phyloP scores from a whole-genome alignment of 495 filamentous ascomycete genomes.

The Penicillium dipodomyicola region DNA sequence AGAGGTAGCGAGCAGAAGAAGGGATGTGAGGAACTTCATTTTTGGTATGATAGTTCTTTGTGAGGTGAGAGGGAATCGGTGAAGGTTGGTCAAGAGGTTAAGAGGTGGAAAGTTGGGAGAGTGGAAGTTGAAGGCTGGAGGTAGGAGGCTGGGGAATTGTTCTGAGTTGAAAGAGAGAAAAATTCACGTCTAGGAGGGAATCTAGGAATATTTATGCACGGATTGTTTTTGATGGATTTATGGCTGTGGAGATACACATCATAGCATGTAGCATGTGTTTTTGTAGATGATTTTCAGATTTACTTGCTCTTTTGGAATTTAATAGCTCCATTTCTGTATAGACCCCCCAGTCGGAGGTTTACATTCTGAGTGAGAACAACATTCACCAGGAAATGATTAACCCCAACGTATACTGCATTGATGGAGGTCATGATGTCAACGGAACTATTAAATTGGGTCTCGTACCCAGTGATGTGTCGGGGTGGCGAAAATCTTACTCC shows the following conservation, averaged over 20 bases:
- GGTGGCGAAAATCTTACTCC: slow-evolving; percentile 19
- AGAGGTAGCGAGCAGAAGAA: slow-evolving; percentile 31
- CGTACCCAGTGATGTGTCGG: slow-evolving; percentile 1
- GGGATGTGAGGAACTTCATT: slow-evolving; percentile 38
- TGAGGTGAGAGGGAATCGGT: not conserved
- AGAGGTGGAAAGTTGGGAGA: not conserved
- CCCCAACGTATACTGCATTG: not conserved
- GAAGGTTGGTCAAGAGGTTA: not conserved
- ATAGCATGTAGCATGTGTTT: not conserved
- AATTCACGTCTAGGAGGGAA: not conserved
- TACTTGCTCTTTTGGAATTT: not conserved
- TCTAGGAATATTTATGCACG: not conserved
- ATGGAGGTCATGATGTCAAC: slow-evolving; percentile 8
- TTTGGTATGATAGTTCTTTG: slow-evolving; percentile 3
- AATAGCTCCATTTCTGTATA: not conserved
- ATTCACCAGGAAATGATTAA: not conserved
- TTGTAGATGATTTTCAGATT: not conserved
- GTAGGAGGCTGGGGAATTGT: not conserved
- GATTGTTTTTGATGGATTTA: not conserved
- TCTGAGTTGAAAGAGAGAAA: not conserved
- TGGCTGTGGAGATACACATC: slow-evolving; percentile 11
- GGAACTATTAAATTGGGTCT: not conserved
- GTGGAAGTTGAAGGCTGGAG: not conserved
- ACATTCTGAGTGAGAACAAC: not conserved
- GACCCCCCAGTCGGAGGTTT: not conserved